Conservation (phyloP, 2,329 filamentous ascomycete genomes). For the Plenodomus biglobosus region DNA sequence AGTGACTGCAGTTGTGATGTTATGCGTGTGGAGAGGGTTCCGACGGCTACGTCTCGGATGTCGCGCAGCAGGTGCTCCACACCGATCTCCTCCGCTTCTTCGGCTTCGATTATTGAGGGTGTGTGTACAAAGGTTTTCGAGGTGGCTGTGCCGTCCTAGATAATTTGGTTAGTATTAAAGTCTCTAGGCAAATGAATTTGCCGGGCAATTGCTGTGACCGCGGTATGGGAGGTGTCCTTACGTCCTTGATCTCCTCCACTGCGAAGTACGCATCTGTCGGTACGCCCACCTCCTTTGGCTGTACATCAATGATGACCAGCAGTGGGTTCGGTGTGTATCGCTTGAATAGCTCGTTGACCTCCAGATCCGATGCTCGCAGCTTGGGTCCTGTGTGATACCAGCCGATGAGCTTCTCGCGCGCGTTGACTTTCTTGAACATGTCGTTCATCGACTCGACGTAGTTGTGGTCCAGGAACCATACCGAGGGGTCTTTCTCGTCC, state of each 20-base stretch:
- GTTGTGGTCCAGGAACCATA: constrained; percentile 99
- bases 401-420: constrained; percentile 95
- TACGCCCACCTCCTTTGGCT: constrained; percentile 95
- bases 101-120: constrained; percentile 95
- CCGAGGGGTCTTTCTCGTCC: constrained; percentile 96
- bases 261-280: constrained; percentile 99
- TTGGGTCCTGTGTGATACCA: constrained; percentile 99
- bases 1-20: constrained; percentile 97
- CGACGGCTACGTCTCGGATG: constrained; percentile 96
- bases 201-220: neutral
- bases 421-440: constrained; percentile 99
- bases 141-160: constrained; percentile 91
- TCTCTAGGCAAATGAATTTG: too few relatives aligned
- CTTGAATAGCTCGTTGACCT: constrained; percentile 99
- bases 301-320: constrained; percentile 96
- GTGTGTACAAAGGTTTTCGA: constrained; percentile 98
- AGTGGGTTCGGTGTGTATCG: constrained; percentile 96
- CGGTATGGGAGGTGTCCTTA: constrained; percentile 51
- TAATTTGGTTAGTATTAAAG: neutral
- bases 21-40: constrained; percentile 92
- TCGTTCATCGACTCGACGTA: constrained; percentile 99
- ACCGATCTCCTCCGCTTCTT: constrained; percentile 98
- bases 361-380: constrained; percentile 90
- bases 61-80: constrained; percentile 97
- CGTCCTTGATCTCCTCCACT: constrained; percentile 99